These are phyloP conservation scores for Kluyveromyces aestuarii DNA, from an alignment of 805 yeast species.

Conservation along the genomic window DNA sequence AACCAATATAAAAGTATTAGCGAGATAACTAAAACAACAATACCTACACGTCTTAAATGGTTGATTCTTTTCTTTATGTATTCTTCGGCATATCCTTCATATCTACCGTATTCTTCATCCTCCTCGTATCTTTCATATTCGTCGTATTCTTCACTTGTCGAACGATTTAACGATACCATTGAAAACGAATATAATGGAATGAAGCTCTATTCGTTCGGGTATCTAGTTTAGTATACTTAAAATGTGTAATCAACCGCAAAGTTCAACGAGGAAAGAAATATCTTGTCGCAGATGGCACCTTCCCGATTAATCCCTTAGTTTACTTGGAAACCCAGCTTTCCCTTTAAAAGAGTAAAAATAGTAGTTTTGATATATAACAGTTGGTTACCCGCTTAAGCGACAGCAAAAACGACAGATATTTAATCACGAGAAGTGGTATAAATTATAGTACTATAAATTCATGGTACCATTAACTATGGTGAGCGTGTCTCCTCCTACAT, in stretches of 20 bases:
- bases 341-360: too few relatives aligned
- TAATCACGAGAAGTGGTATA: not conserved
- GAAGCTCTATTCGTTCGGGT: not conserved
- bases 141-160: not conserved
- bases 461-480: conserved; percentile 31
- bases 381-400: not conserved
- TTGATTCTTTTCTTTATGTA: not conserved
- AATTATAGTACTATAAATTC: not conserved
- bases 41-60: not conserved
- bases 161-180: not conserved
- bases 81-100: not conserved
- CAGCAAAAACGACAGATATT: not conserved
- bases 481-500: conserved; percentile 34
- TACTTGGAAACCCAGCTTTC: too few relatives aligned
- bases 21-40: not conserved
- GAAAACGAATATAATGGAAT: not conserved
- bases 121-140: not conserved
- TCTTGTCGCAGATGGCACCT: too few relatives aligned
- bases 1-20: not conserved
- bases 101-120: not conserved
- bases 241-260: too few relatives aligned
- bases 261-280: too few relatives aligned
- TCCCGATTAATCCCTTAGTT: too few relatives aligned
- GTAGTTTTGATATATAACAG: too few relatives aligned
- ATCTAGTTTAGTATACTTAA: too few relatives aligned